These are phyloP conservation scores for Penicillium glabrum DNA, from an alignment of 2,329 filamentous ascomycete species.

Conservation along the genomic window DNA sequence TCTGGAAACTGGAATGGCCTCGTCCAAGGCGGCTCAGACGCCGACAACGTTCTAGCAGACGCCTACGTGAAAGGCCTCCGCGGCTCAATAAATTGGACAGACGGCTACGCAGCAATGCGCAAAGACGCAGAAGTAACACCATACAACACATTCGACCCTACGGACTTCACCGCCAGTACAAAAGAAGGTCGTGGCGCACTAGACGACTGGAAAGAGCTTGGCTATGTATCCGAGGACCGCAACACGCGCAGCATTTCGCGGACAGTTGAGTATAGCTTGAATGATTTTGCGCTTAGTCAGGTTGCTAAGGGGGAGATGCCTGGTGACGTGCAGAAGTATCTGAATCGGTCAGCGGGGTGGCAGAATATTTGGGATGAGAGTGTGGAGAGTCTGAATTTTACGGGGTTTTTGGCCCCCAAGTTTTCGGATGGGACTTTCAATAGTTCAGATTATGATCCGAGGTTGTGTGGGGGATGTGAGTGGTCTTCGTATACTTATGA, in stretches of 20 bases:
- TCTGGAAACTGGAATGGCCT: slow-evolving; percentile 67
- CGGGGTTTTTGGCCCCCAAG: slow-evolving; percentile 57
- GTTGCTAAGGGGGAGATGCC: slow-evolving; percentile 52
- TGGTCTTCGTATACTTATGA: slow-evolving; percentile 64
- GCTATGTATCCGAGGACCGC: slow-evolving; percentile 62
- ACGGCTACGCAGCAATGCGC: slow-evolving; percentile 63
- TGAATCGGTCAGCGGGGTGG: slow-evolving; percentile 67
- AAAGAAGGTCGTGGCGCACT: slow-evolving; percentile 69
- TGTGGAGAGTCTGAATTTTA: slow-evolving; percentile 59
- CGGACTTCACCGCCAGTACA: slow-evolving; percentile 58
- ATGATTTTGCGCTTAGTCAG: slow-evolving; percentile 63
- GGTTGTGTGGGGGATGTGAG: slow-evolving; percentile 64
- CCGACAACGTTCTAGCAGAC: slow-evolving; percentile 71
- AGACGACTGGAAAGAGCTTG: slow-evolving; percentile 65
- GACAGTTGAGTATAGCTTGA: slow-evolving; percentile 66
- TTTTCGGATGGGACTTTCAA: slow-evolving; percentile 51
- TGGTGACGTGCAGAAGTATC: slow-evolving; percentile 53
- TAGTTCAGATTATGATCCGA: slow-evolving; percentile 45
- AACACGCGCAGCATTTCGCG: slow-evolving; percentile 62
- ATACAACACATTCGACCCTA: slow-evolving; percentile 58
- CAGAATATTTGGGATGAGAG: slow-evolving; percentile 67
- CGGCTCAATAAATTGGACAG: slow-evolving; percentile 64
- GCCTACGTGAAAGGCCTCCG: slow-evolving; percentile 69
- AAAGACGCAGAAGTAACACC: slow-evolving; percentile 67
- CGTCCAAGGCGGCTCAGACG: slow-evolving; percentile 66